These are phyloP conservation scores for Mortierella sp. DNA, from an alignment of 371 early-diverging fungal genomes.

Conservation along the genomic window DNA sequence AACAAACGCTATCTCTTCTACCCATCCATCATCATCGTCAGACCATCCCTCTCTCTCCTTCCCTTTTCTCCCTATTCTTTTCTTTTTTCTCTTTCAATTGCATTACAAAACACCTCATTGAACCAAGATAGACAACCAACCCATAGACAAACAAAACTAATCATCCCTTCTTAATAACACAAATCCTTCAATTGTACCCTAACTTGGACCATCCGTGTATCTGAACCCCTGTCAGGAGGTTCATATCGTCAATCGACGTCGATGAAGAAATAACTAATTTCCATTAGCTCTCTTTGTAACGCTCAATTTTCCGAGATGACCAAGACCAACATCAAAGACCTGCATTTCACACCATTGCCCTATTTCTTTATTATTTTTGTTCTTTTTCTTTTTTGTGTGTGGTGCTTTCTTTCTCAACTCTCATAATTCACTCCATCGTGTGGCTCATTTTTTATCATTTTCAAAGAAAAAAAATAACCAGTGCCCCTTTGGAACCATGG, in stretches of 20 bases:
- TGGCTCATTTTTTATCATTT: no score
- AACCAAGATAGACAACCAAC: background rate
- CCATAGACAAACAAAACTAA: constrained; percentile 1
- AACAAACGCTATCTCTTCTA: no score
- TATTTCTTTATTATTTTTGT: background rate
- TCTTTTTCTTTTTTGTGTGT: background rate
- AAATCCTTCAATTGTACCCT: background rate
- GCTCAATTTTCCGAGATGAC: no score
- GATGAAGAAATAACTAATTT: no score
- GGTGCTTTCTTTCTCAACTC: constrained; percentile 1
- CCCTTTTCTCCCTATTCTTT: background rate
- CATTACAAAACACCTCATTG: background rate
- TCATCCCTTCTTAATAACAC: background rate
- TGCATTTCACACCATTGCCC: no score
- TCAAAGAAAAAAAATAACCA: no score
- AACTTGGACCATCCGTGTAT: background rate
- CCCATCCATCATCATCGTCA: background rate
- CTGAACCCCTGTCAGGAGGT: no score
- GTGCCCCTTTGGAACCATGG: no score
- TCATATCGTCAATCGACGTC: no score
- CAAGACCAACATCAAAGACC: no score
- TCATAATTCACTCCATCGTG: background rate
- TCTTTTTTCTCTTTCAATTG: constrained; percentile 1
- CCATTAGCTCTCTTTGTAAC: no score
- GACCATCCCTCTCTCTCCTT: background rate